phyloP scores from a whole-genome alignment of 2,329 filamentous ascomycete genomes.

The Cladosporium sp. region DNA sequence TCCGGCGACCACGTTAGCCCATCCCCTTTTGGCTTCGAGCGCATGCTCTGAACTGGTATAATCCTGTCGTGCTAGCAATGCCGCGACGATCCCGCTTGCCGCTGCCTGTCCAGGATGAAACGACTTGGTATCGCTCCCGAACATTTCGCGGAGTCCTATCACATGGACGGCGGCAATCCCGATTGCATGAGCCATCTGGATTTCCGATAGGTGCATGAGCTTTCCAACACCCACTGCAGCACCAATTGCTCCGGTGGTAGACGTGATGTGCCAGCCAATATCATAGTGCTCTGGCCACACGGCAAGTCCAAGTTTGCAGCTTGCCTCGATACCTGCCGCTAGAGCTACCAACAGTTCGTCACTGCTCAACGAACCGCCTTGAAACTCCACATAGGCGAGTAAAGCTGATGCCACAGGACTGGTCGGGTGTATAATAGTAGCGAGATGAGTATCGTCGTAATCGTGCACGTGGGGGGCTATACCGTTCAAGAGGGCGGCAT shows the following conservation, averaged over 20 bases:
- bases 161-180: constrained; percentile 58
- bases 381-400: constrained; percentile 50
- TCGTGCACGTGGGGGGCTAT: constrained; percentile 59
- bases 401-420: constrained; percentile 55
- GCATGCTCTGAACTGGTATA: constrained; percentile 52
- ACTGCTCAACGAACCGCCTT: constrained; percentile 43
- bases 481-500: constrained; percentile 57
- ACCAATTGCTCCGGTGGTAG: constrained; percentile 54
- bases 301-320: constrained; percentile 55
- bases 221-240: constrained; percentile 56
- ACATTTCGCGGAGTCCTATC: constrained; percentile 57
- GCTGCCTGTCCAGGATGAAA: constrained; percentile 58
- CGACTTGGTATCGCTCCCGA: constrained; percentile 58
- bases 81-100: constrained; percentile 54
- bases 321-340: constrained; percentile 55
- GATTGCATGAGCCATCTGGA: constrained; percentile 53
- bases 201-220: constrained; percentile 45
- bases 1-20: constrained; percentile 55
- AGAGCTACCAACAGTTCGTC: constrained; percentile 55
- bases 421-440: constrained; percentile 58
- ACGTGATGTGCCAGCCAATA: constrained; percentile 60
- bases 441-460: constrained; percentile 60
- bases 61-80: constrained; percentile 50
- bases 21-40: constrained; percentile 57
- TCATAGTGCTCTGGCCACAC: constrained; percentile 59